Evolutionary conservation across 2,329 filamentous ascomycete species (phyloP), one percentile per base, ranked within the genome.

Genomic region (Monosporascus sp.): DNA sequence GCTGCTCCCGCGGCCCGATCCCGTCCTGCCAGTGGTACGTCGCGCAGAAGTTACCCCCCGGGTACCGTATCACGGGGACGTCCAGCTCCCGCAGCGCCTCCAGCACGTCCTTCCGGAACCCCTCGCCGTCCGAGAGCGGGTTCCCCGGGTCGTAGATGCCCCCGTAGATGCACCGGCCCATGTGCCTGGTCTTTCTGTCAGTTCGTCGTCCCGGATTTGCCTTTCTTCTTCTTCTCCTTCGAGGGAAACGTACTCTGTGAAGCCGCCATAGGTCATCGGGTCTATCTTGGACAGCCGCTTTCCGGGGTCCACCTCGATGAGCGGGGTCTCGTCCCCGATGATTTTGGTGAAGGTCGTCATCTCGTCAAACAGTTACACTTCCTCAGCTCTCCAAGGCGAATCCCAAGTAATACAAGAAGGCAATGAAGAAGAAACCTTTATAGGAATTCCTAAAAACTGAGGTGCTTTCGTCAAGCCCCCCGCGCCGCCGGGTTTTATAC

Each of bases 21-120:
- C 89, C 89, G 68, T 94, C 89, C 48, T 85, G 76, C 89, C 90
- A 94, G 74, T 92, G 88, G 68, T 93, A 94, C 1, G 89, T 93
- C 4, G 89, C 89, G 45, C 85, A 81, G 68, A 93, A 94, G 70
- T 94, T 95, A 47, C 89, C 89, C 15, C 89, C 90, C 1, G 89
- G 89, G 64, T 93, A 94, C 47, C 89, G 79, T 22, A 92, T 82
- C 38, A 92, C 88, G 15, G 89, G 89, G 38, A 89, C 80, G 50
- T 88, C 80, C 51, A 94, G 78, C 60, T 91, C 87, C 65, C 83
- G 81, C 57, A 94, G 75, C 6, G 87, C 85, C 43, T 82, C 78
- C 24, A 94, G 80, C 43, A 94, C 89, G 70, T 94, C 89, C 59
- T 79, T 89, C 39, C 89, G 85, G 72, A 90, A 93, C 43, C 89